A percentile compares a stretch with the other conserved stretches of the same genome.
Conservation (phyloP, 495 filamentous ascomycete species). For the Patellaria atrata region DNA sequence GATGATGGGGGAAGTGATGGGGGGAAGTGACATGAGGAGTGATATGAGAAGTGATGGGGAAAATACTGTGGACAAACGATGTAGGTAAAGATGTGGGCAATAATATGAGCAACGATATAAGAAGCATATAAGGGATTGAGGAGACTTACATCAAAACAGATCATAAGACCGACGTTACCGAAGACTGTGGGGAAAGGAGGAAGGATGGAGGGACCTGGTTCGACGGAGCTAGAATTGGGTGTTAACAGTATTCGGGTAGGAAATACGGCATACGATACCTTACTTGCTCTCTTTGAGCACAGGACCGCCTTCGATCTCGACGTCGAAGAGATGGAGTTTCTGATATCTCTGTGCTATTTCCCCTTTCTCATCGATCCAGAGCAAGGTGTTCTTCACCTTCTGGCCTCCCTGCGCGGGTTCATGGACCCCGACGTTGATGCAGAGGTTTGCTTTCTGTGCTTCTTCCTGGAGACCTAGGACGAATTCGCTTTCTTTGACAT, state of each 20-base stretch:
- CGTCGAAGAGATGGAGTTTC: constrained; percentile 69
- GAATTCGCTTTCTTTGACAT: constrained; percentile 45
- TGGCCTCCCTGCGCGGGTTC: constrained; percentile 46
- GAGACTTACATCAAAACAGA: constrained; percentile 73
- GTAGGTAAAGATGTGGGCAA: background rate
- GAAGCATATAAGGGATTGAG: too few relatives aligned
- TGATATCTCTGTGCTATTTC: constrained; percentile 50
- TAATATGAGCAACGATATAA: constrained; percentile 1
- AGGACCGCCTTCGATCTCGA: constrained; percentile 50
- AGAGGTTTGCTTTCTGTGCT: constrained; percentile 42
- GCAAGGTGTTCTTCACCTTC: constrained; percentile 46
- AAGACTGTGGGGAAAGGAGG: constrained; percentile 58
- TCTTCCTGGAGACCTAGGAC: constrained; percentile 55
- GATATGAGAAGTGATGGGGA: too few relatives aligned
- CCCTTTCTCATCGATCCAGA: constrained; percentile 57
- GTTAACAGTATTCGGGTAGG: background rate
- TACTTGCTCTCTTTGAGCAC: constrained; percentile 45
- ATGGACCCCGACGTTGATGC: constrained; percentile 84
- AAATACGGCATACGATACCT: background rate
- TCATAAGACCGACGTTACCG: constrained; percentile 60
- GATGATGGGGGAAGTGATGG: background rate
- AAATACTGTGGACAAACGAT: too few relatives aligned
- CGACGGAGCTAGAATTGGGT: constrained; percentile 34
- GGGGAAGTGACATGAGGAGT: too few relatives aligned
- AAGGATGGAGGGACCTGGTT: constrained; percentile 42